phyloP scores from a whole-genome alignment of 345 rosid species.

The Cochlearia excelsa region DNA sequence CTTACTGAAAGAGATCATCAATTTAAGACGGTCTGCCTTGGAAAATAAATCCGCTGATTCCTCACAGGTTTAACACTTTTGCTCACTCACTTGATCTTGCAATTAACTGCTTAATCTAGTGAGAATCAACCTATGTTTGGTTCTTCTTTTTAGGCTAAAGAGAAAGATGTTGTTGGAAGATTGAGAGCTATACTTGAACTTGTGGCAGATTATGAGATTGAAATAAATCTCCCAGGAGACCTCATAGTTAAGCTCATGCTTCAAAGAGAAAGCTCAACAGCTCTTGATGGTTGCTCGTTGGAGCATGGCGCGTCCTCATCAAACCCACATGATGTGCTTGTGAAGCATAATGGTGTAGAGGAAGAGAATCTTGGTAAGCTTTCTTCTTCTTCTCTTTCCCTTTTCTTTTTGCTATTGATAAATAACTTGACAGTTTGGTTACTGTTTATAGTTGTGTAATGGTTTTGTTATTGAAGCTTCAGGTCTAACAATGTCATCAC shows the following conservation, averaged over 20 bases:
- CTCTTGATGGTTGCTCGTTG: constrained; percentile 12
- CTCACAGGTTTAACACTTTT: constrained; percentile 16
- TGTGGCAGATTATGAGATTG: constrained; percentile 18
- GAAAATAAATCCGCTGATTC: neutral
- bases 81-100: constrained; percentile 9
- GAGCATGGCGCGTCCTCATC: neutral
- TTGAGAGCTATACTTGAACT: constrained; percentile 27
- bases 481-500: too few relatives aligned
- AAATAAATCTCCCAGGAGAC: constrained; percentile 21
- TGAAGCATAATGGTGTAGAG: too few relatives aligned
- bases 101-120: neutral
- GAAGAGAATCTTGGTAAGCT: too few relatives aligned
- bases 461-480: too few relatives aligned
- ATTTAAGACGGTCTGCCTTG: constrained; percentile 3
- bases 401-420: too few relatives aligned
- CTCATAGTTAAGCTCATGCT: constrained; percentile 25
- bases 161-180: constrained; percentile 15
- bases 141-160: constrained; percentile 19
- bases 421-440: too few relatives aligned
- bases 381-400: too few relatives aligned
- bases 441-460: too few relatives aligned
- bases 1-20: constrained; percentile 23
- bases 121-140: neutral
- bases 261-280: constrained; percentile 15
- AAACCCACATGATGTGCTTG: neutral